Percentiles rank a stretch among this genome's conserved stretches.
These are phyloP conservation scores for Akanthomyces dipterigenus DNA, from an alignment of 2,329 filamentous ascomycete genomes.

Conservation along the genomic window DNA sequence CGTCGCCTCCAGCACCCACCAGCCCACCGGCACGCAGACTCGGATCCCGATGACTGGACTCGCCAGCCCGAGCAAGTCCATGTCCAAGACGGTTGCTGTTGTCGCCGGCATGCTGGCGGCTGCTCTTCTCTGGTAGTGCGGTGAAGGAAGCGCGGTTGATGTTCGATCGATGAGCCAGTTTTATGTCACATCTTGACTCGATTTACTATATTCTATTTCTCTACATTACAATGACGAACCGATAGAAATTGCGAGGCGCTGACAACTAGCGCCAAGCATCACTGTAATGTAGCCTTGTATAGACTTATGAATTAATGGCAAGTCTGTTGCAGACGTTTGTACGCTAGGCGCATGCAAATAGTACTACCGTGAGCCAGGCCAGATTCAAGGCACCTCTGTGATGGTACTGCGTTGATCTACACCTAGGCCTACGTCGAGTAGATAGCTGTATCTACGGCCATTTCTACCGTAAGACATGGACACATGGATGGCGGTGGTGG, in stretches of 20 bases:
- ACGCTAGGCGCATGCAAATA: no score
- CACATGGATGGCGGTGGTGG: not conserved
- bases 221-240: not conserved
- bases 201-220: not conserved
- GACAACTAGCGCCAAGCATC: not conserved
- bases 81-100: not conserved
- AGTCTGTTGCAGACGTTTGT: not conserved
- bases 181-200: constrained; percentile 38
- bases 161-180: not conserved
- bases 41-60: not conserved
- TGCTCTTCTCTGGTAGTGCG: not conserved
- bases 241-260: not conserved
- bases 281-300: not conserved
- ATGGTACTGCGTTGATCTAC: not conserved
- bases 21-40: not conserved
- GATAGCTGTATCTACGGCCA: no score
- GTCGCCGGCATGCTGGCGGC: not conserved
- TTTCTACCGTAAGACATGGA: not conserved
- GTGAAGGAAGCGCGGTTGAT: not conserved
- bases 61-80: not conserved
- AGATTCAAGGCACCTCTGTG: not conserved
- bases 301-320: not conserved
- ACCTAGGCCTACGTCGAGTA: not conserved
- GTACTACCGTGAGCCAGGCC: not conserved
- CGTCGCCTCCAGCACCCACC: not conserved